phyloP scores from a whole-genome alignment of 345 rosid genomes.

The Acer yangbiense region DNA sequence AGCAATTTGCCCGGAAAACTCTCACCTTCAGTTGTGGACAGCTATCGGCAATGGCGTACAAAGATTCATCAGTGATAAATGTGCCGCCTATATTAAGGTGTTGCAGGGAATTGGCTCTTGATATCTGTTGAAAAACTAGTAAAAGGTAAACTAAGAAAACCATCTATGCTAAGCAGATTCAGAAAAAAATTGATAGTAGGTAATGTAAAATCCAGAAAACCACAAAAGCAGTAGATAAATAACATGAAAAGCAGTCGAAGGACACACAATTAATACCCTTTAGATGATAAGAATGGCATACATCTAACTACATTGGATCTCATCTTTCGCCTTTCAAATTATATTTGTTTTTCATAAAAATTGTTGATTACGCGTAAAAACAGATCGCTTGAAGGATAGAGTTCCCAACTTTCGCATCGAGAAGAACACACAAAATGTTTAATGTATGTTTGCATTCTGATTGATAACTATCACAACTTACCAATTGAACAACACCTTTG shows the following conservation, averaged over 20 bases:
- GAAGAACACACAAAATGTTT: not conserved
- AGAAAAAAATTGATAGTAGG: not conserved
- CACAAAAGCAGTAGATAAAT: not conserved
- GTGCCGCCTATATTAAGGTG: slow-evolving; percentile 92
- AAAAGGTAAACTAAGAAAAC: not conserved
- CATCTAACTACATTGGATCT: not conserved
- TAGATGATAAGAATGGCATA: not conserved
- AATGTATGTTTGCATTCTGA: not conserved
- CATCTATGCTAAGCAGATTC: not conserved
- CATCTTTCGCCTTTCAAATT: not conserved
- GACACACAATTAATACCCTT: not conserved
- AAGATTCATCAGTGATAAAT: slow-evolving; percentile 81
- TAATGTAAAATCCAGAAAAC: not conserved
- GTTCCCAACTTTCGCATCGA: too few species aligned
- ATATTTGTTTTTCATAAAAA: not conserved
- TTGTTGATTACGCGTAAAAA: not conserved
- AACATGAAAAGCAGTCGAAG: not conserved
- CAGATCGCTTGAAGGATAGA: not conserved
- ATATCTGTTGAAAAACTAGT: slow-evolving; percentile 42
- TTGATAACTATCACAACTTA: slow-evolving; percentile 23
- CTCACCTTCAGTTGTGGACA: slow-evolving; percentile 77
- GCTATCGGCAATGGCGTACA: slow-evolving; percentile 69
- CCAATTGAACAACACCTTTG: slow-evolving; percentile 85
- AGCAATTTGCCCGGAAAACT: not conserved
- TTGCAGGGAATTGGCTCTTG: slow-evolving; percentile 67